Evolutionary conservation across 208 protist genomes (phyloP).

Genomic region (Trypanosoma mega): DNA sequence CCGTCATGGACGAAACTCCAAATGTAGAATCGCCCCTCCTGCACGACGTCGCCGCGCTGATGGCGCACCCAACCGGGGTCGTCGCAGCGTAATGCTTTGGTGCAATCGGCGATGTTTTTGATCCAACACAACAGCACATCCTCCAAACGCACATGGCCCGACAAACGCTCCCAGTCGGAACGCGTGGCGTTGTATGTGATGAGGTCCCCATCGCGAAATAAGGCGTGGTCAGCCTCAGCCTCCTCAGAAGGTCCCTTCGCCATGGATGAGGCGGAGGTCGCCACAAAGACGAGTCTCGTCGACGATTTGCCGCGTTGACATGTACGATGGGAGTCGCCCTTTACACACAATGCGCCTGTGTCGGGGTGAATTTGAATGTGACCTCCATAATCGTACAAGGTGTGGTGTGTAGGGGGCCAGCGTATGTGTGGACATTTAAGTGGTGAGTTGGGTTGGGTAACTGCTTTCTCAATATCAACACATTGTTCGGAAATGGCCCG

Average conservation of each 20-base stretch:
- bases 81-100: slow-evolving; percentile 30
- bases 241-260: background rate
- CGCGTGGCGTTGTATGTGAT: slow-evolving; percentile 42
- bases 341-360: slow-evolving; percentile 13
- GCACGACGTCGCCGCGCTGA: slow-evolving; percentile 35
- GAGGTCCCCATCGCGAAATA: slow-evolving; percentile 59
- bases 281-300: slow-evolving; percentile 1
- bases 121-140: slow-evolving; percentile 57
- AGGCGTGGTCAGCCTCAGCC: background rate
- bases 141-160: slow-evolving; percentile 34
- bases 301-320: too few species aligned
- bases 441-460: too few species aligned
- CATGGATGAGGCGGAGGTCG: background rate
- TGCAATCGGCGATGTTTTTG: slow-evolving; percentile 39
- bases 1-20: slow-evolving; percentile 60
- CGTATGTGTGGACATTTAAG: too few species aligned
- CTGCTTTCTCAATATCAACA: background rate
- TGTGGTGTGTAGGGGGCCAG: too few species aligned
- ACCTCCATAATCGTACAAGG: slow-evolving; percentile 9
- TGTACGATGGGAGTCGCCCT: too few species aligned
- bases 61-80: slow-evolving; percentile 55
- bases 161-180: slow-evolving; percentile 42
- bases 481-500: slow-evolving; percentile 7
- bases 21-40: slow-evolving; percentile 64
- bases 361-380: slow-evolving; percentile 8